Evolutionary conservation across 2,329 filamentous ascomycete genomes (phyloP).

Genomic region (Phialocephala sp.): DNA sequence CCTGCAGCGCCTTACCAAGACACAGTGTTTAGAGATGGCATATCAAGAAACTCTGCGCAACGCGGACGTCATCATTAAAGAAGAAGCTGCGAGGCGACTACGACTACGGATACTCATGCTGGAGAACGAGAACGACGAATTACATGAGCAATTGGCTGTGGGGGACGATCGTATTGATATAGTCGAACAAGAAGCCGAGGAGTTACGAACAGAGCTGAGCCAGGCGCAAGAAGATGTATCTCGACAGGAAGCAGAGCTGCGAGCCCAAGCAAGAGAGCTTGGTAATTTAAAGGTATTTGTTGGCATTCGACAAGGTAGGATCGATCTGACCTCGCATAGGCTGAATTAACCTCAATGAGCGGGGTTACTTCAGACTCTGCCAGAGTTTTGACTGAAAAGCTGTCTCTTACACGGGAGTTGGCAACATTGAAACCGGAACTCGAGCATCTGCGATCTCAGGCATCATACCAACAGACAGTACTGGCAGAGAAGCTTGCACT

Average conservation of each 20-base stretch:
- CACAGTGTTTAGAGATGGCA: constrained; percentile 65
- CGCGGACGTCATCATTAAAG: constrained; percentile 71
- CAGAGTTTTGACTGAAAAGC: constrained; percentile 70
- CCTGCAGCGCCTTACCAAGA: constrained; percentile 39
- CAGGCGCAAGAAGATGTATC: constrained; percentile 48
- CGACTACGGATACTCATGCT: constrained; percentile 73
- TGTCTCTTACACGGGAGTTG: constrained; percentile 64
- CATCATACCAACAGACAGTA: constrained; percentile 66
- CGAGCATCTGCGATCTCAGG: constrained; percentile 65
- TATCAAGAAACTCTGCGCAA: constrained; percentile 70
- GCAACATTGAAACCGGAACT: constrained; percentile 64
- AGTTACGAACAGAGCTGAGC: constrained; percentile 54
- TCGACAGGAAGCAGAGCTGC: constrained; percentile 48
- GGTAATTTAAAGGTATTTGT: constrained; percentile 58
- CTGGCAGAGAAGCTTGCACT: constrained; percentile 81
- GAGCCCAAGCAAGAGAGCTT: constrained; percentile 58
- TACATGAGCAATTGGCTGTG: constrained; percentile 67
- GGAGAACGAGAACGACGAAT: constrained; percentile 73
- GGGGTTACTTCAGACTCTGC: constrained; percentile 71
- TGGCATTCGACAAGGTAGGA: not conserved
- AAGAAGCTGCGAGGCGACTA: constrained; percentile 75
- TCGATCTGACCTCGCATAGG: constrained; percentile 51
- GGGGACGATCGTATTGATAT: constrained; percentile 65
- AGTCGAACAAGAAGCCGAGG: constrained; percentile 55
- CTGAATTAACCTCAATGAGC: constrained; percentile 73